Evolutionary conservation across 2,329 filamentous ascomycete genomes (phyloP), one percentile per base, ranked within the genome.

Genomic region (Xylaria multiplex): DNA sequence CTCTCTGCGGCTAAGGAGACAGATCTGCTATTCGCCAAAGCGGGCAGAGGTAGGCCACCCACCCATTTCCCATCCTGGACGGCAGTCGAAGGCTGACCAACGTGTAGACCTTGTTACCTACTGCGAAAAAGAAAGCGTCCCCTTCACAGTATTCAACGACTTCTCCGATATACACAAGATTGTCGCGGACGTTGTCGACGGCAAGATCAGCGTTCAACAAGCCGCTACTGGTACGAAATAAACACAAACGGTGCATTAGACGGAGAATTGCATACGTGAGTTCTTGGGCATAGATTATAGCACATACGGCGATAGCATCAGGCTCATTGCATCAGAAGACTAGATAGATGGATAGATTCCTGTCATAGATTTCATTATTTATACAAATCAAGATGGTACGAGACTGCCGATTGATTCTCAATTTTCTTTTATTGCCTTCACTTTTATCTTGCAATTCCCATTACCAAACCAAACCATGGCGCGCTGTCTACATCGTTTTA

Each of bases 21-120:
- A 2, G 93, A 98, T 78, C 81, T 98, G 60, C 84, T 98, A 42
- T 98, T 98, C 76, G 95, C 95, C 59, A 97, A 97, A 85, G 90
- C 91, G 70, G 95, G 93, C 24, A 90, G 93, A 78, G 92, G 91
- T 93, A 82, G 73, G 84, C 48, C 14, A 11, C 14, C 48, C 14
- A 11, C 14, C 24, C 46, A 14, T 16, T 52, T 46, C 32, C 35
- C 27, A 42, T 7, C 19, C 6, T 37, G 14, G 6, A 46, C 56
- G 11, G 19, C 16, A 49, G 16, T 24, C 45, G 9, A 11, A 48
- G 8, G 32, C 68, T 65, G 60, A 74, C 32, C 71, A 54, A 19
- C 55, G 46, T 37, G 46, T 37, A 93, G 93, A 98, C 79, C 86
- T 98, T 62, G 91, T 97, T 69, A 88, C 86, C 14, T 97, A 93